Evolutionary conservation across 108 stramenopile species (phyloP).

Genomic region (Skeletonema costatum): DNA sequence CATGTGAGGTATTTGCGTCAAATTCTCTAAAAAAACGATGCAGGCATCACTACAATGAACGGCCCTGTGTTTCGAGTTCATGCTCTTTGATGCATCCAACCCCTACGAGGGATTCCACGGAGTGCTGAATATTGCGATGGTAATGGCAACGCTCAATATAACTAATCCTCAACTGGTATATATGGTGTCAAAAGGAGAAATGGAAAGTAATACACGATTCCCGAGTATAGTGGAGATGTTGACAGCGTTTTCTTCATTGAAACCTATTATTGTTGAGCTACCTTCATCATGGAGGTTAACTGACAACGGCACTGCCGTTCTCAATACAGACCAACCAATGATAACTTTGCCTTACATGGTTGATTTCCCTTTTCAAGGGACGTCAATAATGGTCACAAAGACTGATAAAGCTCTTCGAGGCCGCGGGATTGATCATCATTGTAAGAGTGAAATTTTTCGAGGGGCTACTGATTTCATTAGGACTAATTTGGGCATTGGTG

Average conservation of each 20-base stretch:
- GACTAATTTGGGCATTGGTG: slow-evolving; percentile 4
- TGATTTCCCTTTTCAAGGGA: slow-evolving; percentile 3
- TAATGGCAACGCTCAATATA: slow-evolving; percentile 12
- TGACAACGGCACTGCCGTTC: background rate
- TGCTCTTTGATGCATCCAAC: slow-evolving; percentile 2
- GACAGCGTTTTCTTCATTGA: background rate
- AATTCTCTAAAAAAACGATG: background rate
- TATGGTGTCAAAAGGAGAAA: background rate
- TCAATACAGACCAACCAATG: background rate
- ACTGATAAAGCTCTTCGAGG: background rate
- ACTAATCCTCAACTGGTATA: slow-evolving; percentile 18
- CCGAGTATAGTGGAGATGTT: background rate
- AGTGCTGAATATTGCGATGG: slow-evolving; percentile 16
- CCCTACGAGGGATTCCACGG: slow-evolving; percentile 25
- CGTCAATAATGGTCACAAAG: slow-evolving; percentile 14
- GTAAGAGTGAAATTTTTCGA: slow-evolving; percentile 20
- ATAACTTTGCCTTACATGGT: slow-evolving; percentile 2
- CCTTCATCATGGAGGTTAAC: background rate
- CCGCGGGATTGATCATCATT: slow-evolving; percentile 20
- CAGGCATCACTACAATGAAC: background rate
- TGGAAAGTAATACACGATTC: background rate
- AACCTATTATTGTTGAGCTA: background rate
- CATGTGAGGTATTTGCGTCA: background rate
- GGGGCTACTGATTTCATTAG: slow-evolving; percentile 4
- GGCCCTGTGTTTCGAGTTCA: slow-evolving; percentile 2